These are phyloP conservation scores for Aspergillus indologenus DNA, from an alignment of 495 filamentous ascomycete species.

Conservation along the genomic window DNA sequence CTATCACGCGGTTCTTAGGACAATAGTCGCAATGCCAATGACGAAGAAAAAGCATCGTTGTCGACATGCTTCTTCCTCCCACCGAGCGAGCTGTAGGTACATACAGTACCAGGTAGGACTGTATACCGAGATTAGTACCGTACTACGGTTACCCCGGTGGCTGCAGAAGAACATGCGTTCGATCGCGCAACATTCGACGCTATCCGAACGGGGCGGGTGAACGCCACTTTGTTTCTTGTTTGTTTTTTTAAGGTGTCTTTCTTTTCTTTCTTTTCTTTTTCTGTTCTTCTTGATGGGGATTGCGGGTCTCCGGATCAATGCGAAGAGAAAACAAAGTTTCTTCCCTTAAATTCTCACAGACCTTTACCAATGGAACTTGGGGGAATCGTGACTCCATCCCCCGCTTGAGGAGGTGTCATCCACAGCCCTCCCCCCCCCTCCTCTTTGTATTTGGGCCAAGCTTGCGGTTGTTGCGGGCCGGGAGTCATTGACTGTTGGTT, in stretches of 20 bases:
- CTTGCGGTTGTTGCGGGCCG: background rate
- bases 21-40: background rate
- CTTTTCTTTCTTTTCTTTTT: slow-evolving; percentile 6
- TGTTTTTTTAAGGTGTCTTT: background rate
- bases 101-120: background rate
- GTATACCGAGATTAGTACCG: background rate
- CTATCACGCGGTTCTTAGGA: background rate
- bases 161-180: slow-evolving; percentile 9
- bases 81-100: background rate
- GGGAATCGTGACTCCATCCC: background rate
- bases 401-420: background rate
- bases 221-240: slow-evolving; percentile 12
- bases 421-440: background rate
- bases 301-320: background rate
- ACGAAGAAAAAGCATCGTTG: background rate
- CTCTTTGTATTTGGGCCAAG: background rate
- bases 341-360: background rate
- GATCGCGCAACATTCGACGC: slow-evolving; percentile 4
- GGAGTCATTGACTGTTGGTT: too few species aligned
- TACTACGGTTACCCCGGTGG: slow-evolving; percentile 3
- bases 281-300: background rate
- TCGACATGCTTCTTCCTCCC: background rate
- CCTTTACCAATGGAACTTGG: slow-evolving; percentile 1
- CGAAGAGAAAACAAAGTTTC: background rate
- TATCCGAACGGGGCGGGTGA: background rate